These are phyloP conservation scores for Melampsora americana DNA, from an alignment of 1,284 basidiomycete genomes.

Conservation along the genomic window DNA sequence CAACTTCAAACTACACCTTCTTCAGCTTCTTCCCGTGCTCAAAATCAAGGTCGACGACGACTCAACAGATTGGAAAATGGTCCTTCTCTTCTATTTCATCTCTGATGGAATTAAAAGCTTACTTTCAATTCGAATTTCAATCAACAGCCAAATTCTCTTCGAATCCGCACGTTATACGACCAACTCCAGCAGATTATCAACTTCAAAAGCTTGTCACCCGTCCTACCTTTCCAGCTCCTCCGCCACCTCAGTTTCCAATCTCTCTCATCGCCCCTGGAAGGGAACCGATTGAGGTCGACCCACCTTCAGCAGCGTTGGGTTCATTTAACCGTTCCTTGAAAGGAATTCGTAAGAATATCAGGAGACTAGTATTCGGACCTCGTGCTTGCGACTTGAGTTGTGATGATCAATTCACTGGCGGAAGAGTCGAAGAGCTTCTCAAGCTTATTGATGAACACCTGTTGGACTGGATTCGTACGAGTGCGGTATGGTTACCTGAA, in stretches of 20 bases:
- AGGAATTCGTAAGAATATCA: slow-evolving; percentile 22
- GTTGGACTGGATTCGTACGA: slow-evolving; percentile 5
- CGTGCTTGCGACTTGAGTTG: neutral
- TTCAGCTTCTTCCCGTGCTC: neutral
- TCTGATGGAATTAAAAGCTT: neutral
- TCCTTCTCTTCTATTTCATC: neutral
- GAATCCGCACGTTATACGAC: slow-evolving; percentile 29
- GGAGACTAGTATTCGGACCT: neutral
- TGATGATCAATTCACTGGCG: neutral
- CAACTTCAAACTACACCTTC: neutral
- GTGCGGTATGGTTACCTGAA: slow-evolving; percentile 10
- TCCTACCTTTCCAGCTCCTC: slow-evolving; percentile 10
- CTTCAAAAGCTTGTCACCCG: slow-evolving; percentile 4
- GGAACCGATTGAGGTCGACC: slow-evolving; percentile 20
- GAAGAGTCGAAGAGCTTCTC: slow-evolving; percentile 19
- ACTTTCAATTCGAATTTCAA: neutral
- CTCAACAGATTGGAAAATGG: slow-evolving; percentile 19
- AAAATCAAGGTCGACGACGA: neutral
- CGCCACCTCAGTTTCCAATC: slow-evolving; percentile 15
- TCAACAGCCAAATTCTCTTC: slow-evolving; percentile 16
- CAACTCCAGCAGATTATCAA: slow-evolving; percentile 24
- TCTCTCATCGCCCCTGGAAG: slow-evolving; percentile 14
- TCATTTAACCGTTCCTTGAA: slow-evolving; percentile 38
- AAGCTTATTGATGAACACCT: slow-evolving; percentile 10
- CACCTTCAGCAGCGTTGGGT: slow-evolving; percentile 20